Conservation (phyloP, 2,329 filamentous ascomycete species). For the Botrytis aclada region DNA sequence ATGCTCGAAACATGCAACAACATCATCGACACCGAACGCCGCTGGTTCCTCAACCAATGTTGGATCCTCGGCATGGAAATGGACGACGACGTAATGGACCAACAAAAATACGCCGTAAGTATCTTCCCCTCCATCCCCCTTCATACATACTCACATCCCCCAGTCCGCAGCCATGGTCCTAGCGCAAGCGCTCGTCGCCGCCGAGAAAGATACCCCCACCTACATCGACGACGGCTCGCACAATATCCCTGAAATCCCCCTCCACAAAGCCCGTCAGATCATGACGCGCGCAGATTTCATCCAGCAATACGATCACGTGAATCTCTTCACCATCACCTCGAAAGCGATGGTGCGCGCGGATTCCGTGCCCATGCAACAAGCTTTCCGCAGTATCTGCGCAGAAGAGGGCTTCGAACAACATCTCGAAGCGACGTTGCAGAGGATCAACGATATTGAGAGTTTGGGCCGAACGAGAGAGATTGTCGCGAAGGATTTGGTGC, state of each 20-base stretch:
- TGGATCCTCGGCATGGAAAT: constrained; percentile 72
- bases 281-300: constrained; percentile 98
- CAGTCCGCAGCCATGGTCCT: constrained; percentile 90
- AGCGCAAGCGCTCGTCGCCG: constrained; percentile 84
- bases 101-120: constrained; percentile 90
- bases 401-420: constrained; percentile 76
- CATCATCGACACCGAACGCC: constrained; percentile 69
- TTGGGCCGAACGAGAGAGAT: constrained; percentile 90
- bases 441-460: constrained; percentile 91
- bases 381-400: constrained; percentile 79
- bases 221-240: constrained; percentile 25
- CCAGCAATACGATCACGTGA: constrained; percentile 85
- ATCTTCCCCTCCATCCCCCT: background rate
- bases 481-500: constrained; percentile 89
- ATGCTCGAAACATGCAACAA: constrained; percentile 76
- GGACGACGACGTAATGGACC: constrained; percentile 98
- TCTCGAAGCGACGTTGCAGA: constrained; percentile 75
- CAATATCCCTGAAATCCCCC: constrained; percentile 68
- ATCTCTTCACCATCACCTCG: constrained; percentile 92
- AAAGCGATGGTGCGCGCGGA: constrained; percentile 85
- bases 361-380: constrained; percentile 92
- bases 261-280: constrained; percentile 82
- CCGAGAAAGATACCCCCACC: constrained; percentile 49
- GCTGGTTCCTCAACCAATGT: constrained; percentile 77
- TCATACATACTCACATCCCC: constrained; percentile 6